Base-by-base conservation (phyloP, 2,329 filamentous ascomycete species). In the Botrytis sinoallii region DNA sequence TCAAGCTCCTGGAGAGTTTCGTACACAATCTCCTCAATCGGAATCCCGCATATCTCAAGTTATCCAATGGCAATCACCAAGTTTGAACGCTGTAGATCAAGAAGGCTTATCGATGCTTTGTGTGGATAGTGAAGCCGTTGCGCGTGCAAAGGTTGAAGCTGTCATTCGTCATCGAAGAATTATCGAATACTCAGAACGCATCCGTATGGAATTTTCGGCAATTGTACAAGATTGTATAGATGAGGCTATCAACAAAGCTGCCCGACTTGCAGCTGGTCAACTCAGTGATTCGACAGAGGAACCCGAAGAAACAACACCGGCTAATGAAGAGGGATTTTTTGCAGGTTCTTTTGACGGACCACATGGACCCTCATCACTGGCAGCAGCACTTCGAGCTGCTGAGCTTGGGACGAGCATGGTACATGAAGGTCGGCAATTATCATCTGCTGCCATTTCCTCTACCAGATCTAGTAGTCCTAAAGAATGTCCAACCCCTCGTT, bases 181-280 rank as follows among this genome's bases (percentile, higher is more conserved):
- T 69, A 91, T 99, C 46, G 96, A 99, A 82, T 99, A 99, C 81
- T 91, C 95, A 0, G 96, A 99, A 83, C 91, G 97, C 46, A 97
- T 99, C 76, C 93, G 97, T 6, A 88, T 98, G 65, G 96, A 99
- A 80, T 97, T 98, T 79, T 92, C 95, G 42, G 89, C 97, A 40
- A 87, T 98, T 74, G 95, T 99, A 3, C 94, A 98, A 80, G 94
- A 98, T 79, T 99, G 96, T 81, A 97, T 99, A 70, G 92, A 97
- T 75, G 94, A 94, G 75, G 96, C 96, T 14, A 88, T 98, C 83
- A 89, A 89, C 77, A 98, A 98, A 83, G 95, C 96, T 71, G 93
- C 93, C 72, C 91, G 91, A 68, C 95, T 98, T 77, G 94, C 94
- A 64, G 91, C 93, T 61, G 95, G 95, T 18, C 90, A 95, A 70